A percentile compares a stretch with the other conserved stretches of the same genome.
phyloP scores from a whole-genome alignment of 2,329 filamentous ascomycete species.

The Thielaviopsis euricoi region DNA sequence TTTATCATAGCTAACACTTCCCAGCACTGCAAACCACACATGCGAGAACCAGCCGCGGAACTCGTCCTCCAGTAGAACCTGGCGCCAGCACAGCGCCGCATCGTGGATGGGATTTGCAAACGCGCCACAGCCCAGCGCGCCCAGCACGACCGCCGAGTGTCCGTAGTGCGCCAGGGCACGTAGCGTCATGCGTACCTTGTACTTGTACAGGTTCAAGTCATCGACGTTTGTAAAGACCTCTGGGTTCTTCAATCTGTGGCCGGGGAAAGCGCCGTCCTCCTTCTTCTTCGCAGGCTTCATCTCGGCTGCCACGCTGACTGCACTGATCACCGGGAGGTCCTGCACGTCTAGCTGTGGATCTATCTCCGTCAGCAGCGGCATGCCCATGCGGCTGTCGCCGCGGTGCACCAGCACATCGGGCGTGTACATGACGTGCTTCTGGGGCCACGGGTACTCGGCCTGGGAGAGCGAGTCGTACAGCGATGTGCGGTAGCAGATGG shows the following conservation, averaged over 20 bases:
- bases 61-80: slow-evolving; percentile 43
- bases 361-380: slow-evolving; percentile 26
- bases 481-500: slow-evolving; percentile 46
- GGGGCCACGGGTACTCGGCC: slow-evolving; percentile 35
- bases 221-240: slow-evolving; percentile 23
- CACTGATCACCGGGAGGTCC: slow-evolving; percentile 35
- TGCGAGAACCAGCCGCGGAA: slow-evolving; percentile 45
- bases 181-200: slow-evolving; percentile 45
- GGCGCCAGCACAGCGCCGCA: slow-evolving; percentile 45
- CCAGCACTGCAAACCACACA: slow-evolving; percentile 6
- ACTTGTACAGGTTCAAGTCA: slow-evolving; percentile 38
- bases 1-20: not conserved
- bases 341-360: slow-evolving; percentile 15
- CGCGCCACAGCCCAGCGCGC: slow-evolving; percentile 52
- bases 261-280: not conserved
- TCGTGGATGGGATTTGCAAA: slow-evolving; percentile 45
- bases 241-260: slow-evolving; percentile 14
- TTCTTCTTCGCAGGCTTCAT: slow-evolving; percentile 21
- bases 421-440: slow-evolving; percentile 38
- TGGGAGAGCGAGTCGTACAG: slow-evolving; percentile 30
- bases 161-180: slow-evolving; percentile 39
- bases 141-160: slow-evolving; percentile 45
- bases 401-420: slow-evolving; percentile 44
- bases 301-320: slow-evolving; percentile 43
- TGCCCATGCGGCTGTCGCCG: slow-evolving; percentile 27